Conservation (phyloP, 2,329 filamentous ascomycete species). For the Cordyceps sp. region DNA sequence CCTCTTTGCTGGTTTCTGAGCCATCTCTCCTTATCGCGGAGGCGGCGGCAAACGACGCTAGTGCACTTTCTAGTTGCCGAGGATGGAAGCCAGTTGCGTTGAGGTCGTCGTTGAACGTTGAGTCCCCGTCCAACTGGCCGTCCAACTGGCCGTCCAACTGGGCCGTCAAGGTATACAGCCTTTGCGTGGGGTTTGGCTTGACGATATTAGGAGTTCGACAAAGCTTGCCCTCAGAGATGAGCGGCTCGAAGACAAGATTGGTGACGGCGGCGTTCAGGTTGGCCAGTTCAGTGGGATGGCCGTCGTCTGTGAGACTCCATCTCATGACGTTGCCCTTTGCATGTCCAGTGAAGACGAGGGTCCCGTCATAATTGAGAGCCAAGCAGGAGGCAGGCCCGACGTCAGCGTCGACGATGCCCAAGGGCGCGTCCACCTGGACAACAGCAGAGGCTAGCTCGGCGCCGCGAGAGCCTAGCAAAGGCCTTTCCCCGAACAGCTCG, state of each 20-base stretch:
- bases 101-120: conserved; percentile 28
- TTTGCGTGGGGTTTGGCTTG: conserved; percentile 60
- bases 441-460: conserved; percentile 38
- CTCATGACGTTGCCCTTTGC: conserved; percentile 58
- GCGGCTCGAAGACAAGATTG: conserved; percentile 58
- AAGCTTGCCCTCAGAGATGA: conserved; percentile 24
- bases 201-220: conserved; percentile 46
- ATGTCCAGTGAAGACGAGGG: conserved; percentile 65
- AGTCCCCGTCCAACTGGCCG: conserved; percentile 18
- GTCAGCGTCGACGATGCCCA: conserved; percentile 42
- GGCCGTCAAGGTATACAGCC: conserved; percentile 47
- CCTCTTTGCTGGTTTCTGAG: too few relatives aligned
- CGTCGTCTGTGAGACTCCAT: conserved; percentile 64
- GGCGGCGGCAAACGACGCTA: conserved; percentile 23
- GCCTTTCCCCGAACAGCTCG: conserved; percentile 47
- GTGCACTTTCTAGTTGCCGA: conserved; percentile 30
- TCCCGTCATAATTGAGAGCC: conserved; percentile 67
- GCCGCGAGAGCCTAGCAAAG: conserved; percentile 34
- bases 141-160: conserved; percentile 36
- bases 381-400: conserved; percentile 50
- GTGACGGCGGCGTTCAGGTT: conserved; percentile 71
- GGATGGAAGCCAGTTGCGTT: conserved; percentile 27
- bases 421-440: conserved; percentile 35
- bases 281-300: conserved; percentile 48
- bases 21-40: conserved; percentile 6